Evolutionary conservation across 2,329 filamentous ascomycete species (phyloP), one percentile per base, ranked within the genome.

Genomic region (Aspergillus uvarum): DNA sequence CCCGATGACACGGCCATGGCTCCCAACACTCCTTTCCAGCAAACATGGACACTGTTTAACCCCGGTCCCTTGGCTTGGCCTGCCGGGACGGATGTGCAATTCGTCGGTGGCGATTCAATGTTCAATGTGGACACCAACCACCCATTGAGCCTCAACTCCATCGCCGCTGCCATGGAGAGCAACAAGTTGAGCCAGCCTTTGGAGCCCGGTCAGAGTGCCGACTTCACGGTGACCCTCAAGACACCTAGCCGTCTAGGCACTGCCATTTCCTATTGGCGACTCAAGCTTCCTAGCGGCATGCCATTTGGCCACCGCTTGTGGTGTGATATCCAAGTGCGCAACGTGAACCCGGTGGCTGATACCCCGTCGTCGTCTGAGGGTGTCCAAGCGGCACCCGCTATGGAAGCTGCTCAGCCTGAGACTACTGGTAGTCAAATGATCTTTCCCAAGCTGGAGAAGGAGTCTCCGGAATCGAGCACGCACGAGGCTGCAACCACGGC

Each of bases 101-200:
- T 93, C 71, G 89, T 96, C 60, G 92, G 94, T 59, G 95, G 95
- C 54, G 94, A 98, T 76, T 92, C 94, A 78, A 98, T 99, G 95
- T 91, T 96, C 68, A 90, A 93, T 67, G 85, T 96, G 57, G 91
- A 96, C 74, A 87, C 89, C 54, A 84, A 83, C 63, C 90, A 90
- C 70, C 90, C 92, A 24, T 87, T 89, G n/a, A 90, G 89, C 67
- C 86, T 92, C 59, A 83, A 84, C 44, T 88, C 93, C 67, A 87
- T 97, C 59, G 85, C 87, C 42, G 87, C 87, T 35, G 92, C 93
- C 56, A 91, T 88, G 58, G 89, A 95, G 80, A 96, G 91, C 72
- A 95, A 92, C 55, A 84, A 90, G 58, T 87, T 91, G 74, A 85
- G 86, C 62, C 81, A 83, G 26, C 78, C 87, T 21, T 82, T 98